These are phyloP conservation scores for Fusarium sterilihyphosum DNA, from an alignment of 2,329 filamentous ascomycete species.

Conservation along the genomic window DNA sequence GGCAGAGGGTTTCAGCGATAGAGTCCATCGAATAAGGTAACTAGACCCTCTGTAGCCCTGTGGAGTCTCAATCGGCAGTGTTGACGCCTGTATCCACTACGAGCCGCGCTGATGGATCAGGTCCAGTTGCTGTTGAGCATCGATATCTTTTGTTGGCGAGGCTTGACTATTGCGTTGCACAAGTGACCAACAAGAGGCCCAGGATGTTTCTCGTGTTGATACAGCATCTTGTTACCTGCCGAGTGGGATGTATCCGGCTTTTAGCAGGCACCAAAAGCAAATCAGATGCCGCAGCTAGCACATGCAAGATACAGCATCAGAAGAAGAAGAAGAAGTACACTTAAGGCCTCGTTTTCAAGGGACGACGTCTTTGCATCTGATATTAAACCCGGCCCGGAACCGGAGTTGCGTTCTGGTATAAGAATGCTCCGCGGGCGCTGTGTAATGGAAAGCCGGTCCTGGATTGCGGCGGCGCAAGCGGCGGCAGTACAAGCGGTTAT, in stretches of 20 bases:
- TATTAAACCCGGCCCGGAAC: constrained; percentile 23
- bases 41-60: not conserved
- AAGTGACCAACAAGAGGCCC: not conserved
- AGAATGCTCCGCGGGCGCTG: not conserved
- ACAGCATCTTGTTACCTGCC: not conserved
- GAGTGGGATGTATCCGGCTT: not conserved
- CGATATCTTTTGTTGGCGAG: not conserved
- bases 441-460: constrained; percentile 3
- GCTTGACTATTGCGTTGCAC: not conserved
- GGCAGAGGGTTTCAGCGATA: not conserved
- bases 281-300: not conserved
- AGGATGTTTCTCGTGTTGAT: not conserved
- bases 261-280: not conserved
- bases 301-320: not conserved
- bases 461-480: constrained; percentile 9
- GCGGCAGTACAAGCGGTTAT: not conserved
- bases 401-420: not conserved
- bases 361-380: not conserved
- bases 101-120: constrained; percentile 27
- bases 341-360: not conserved
- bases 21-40: not conserved
- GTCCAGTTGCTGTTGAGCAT: constrained; percentile 3
- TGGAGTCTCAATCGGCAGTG: constrained; percentile 6
- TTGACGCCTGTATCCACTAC: constrained; percentile 29
- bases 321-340: not conserved